Conservation (phyloP, 345 rosid species). For the Ricinus communis region DNA sequence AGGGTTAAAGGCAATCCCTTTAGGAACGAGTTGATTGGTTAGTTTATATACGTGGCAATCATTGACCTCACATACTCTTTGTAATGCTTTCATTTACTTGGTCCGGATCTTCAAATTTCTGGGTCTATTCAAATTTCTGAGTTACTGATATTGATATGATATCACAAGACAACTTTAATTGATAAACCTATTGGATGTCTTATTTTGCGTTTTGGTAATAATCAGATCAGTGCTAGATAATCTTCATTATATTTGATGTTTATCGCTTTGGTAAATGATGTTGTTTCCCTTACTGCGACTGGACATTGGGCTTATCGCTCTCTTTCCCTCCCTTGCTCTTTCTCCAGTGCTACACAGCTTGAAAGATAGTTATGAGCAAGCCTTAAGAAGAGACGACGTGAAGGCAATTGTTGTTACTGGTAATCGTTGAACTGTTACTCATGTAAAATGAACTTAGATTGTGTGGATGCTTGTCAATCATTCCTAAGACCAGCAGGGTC, state of each 20-base stretch:
- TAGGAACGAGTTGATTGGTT: background rate
- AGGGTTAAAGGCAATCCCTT: background rate
- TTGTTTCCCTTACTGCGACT: background rate
- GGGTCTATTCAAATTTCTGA: background rate
- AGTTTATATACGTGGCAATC: background rate
- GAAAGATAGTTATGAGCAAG: conserved; percentile 73
- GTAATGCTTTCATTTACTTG: background rate
- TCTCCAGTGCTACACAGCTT: conserved; percentile 67
- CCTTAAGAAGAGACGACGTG: conserved; percentile 80
- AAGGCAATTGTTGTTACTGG: conserved; percentile 94
- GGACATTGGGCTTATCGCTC: conserved; percentile 3
- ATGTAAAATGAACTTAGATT: background rate
- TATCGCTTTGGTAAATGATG: background rate
- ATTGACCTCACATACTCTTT: background rate
- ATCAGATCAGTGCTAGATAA: background rate
- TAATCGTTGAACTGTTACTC: conserved; percentile 24
- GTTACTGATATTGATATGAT: background rate
- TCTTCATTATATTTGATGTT: background rate
- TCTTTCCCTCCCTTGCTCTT: conserved; percentile 5
- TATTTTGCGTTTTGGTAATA: background rate
- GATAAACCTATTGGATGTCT: background rate
- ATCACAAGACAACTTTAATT: background rate
- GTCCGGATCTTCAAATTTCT: background rate
- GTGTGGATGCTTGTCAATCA: background rate
- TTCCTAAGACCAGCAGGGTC: background rate